Evolutionary conservation across 257 asterid species (phyloP).

Genomic region (Solanum lignicaule): DNA sequence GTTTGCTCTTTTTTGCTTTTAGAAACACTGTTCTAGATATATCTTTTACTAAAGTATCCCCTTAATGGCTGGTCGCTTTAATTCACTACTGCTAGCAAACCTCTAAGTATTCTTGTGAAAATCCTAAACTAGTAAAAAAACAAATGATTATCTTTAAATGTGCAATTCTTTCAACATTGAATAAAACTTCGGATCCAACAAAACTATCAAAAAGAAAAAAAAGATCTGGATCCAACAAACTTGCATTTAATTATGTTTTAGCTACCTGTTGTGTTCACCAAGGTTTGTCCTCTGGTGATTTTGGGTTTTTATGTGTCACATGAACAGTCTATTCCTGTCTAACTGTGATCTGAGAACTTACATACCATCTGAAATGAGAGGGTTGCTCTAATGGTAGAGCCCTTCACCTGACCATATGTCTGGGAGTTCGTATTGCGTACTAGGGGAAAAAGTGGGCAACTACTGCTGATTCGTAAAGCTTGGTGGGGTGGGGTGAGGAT

Average conservation of each 20-base stretch:
- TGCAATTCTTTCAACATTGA: neutral
- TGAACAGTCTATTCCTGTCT: neutral
- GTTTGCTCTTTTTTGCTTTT: neutral
- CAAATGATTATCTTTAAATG: neutral
- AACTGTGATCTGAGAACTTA: neutral
- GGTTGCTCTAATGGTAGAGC: neutral
- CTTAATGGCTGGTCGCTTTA: neutral
- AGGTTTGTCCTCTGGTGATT: neutral
- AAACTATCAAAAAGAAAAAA: neutral
- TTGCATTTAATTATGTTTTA: neutral
- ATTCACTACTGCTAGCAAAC: neutral
- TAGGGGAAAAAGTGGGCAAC: neutral
- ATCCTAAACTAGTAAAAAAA: neutral
- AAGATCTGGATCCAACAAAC: neutral
- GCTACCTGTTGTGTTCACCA: neutral
- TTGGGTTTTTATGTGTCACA: neutral
- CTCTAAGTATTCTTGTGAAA: neutral
- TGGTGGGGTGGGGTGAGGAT: neutral
- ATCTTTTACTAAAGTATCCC: neutral
- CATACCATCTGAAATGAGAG: neutral
- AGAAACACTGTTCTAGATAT: neutral
- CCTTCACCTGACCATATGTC: neutral
- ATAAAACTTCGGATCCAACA: neutral
- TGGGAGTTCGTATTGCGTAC: neutral
- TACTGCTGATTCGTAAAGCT: neutral